Conservation (phyloP, 2,329 filamentous ascomycete genomes). For the Aureobasidium namibiae region DNA sequence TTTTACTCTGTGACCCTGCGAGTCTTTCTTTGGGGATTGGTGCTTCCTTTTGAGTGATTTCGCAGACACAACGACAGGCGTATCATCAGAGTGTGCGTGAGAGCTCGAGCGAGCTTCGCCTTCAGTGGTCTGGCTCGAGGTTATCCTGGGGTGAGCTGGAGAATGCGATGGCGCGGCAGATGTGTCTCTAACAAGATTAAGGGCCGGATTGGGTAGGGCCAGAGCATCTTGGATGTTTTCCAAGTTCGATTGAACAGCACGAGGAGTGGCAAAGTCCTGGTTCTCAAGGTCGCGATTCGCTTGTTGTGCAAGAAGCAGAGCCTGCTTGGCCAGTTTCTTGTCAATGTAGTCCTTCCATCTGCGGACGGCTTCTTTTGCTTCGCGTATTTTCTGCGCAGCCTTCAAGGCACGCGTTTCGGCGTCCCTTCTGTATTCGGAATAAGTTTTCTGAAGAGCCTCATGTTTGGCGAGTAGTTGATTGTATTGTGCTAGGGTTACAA, state of each 20-base stretch:
- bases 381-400: conserved; percentile 11
- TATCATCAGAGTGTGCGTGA: conserved; percentile 23
- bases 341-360: conserved; percentile 31
- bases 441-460: conserved; percentile 8
- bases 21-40: conserved; percentile 18
- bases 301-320: background rate
- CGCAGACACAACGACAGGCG: conserved; percentile 34
- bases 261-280: conserved; percentile 6
- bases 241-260: background rate
- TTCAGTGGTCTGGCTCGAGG: conserved; percentile 39
- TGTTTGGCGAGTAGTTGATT: conserved; percentile 3
- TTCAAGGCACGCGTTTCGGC: conserved; percentile 8
- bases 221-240: background rate
- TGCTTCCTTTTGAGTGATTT: conserved; percentile 37
- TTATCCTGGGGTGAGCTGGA: conserved; percentile 13
- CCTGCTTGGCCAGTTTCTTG: conserved; percentile 21
- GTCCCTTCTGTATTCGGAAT: conserved; percentile 1
- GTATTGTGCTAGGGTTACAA: background rate
- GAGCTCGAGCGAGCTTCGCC: conserved; percentile 21
- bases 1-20: conserved; percentile 28
- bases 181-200: background rate
- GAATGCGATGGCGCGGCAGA: background rate
- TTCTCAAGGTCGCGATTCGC: background rate
- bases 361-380: background rate
- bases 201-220: background rate